phyloP scores from a whole-genome alignment of 257 asterid genomes.

The Ilex aquifolium region DNA sequence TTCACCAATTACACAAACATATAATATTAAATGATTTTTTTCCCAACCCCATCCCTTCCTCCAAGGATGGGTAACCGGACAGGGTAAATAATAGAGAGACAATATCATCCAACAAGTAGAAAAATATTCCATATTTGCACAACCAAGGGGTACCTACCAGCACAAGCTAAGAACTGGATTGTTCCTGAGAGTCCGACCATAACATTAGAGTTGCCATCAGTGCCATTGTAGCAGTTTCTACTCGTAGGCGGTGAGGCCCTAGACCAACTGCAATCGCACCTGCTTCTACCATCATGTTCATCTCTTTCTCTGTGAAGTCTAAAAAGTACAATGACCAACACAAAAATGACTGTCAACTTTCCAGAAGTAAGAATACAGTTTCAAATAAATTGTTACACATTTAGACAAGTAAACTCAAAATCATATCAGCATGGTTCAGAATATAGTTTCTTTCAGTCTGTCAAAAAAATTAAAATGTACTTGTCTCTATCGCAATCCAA shows the following conservation, averaged over 20 bases:
- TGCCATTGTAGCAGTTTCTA: slow-evolving; percentile 88
- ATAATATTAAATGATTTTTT: no score
- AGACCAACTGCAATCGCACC: slow-evolving; percentile 78
- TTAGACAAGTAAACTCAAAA: no score
- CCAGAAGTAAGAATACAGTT: background rate
- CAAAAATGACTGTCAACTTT: background rate
- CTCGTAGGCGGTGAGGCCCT: slow-evolving; percentile 90
- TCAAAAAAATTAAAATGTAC: no score
- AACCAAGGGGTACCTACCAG: slow-evolving; percentile 33
- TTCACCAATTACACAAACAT: no score
- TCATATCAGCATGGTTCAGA: no score
- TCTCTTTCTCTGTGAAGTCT: slow-evolving; percentile 80
- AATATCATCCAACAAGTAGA: no score
- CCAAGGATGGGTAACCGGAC: no score
- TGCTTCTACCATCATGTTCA: slow-evolving; percentile 52
- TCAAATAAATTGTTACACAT: no score
- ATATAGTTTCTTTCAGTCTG: no score
- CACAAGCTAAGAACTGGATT: slow-evolving; percentile 19
- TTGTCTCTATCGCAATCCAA: no score
- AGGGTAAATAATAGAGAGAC: no score
- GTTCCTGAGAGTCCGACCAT: slow-evolving; percentile 63
- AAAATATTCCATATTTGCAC: background rate
- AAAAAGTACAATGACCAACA: slow-evolving; percentile 7
- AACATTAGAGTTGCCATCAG: slow-evolving; percentile 73
- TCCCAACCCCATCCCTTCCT: no score